Evolutionary conservation across 2,329 filamentous ascomycete genomes (phyloP).

Genomic region (Zymoseptoria brevis): DNA sequence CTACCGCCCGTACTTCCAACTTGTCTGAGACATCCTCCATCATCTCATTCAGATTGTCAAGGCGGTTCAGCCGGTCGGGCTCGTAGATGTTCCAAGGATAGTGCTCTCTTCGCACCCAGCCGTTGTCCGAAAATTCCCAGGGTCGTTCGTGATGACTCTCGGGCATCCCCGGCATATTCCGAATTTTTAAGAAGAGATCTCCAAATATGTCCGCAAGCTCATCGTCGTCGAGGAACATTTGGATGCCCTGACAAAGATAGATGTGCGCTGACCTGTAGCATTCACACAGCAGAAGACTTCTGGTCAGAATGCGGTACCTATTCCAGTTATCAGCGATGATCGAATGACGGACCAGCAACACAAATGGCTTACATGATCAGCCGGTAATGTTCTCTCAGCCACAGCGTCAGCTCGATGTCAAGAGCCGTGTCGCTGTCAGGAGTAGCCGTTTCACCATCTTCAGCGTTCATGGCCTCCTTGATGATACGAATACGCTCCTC

Average conservation of each 20-base stretch:
- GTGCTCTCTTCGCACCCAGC: constrained; percentile 57
- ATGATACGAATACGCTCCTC: constrained; percentile 33
- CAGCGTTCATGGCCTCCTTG: constrained; percentile 19
- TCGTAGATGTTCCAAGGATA: constrained; percentile 59
- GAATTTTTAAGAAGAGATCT: constrained; percentile 37
- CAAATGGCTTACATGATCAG: constrained; percentile 16
- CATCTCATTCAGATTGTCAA: constrained; percentile 63
- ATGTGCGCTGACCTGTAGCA: constrained; percentile 58
- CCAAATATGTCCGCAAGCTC: constrained; percentile 49
- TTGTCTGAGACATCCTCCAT: constrained; percentile 66
- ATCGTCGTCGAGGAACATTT: constrained; percentile 46
- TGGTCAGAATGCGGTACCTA: constrained; percentile 27
- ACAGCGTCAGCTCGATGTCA: constrained; percentile 30
- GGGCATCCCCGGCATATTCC: constrained; percentile 4
- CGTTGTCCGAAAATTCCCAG: constrained; percentile 56
- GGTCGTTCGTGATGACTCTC: background rate
- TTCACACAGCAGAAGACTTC: constrained; percentile 52
- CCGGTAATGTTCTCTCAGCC: constrained; percentile 39
- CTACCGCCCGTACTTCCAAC: constrained; percentile 68
- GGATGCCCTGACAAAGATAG: constrained; percentile 57
- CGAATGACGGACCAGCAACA: background rate
- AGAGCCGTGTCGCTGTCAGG: constrained; percentile 16
- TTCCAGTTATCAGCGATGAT: background rate
- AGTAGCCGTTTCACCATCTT: constrained; percentile 8
- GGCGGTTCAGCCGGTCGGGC: constrained; percentile 48